Evolutionary conservation across 2,329 filamentous ascomycete genomes (phyloP).

Genomic region (Sphaceloma murrayae): DNA sequence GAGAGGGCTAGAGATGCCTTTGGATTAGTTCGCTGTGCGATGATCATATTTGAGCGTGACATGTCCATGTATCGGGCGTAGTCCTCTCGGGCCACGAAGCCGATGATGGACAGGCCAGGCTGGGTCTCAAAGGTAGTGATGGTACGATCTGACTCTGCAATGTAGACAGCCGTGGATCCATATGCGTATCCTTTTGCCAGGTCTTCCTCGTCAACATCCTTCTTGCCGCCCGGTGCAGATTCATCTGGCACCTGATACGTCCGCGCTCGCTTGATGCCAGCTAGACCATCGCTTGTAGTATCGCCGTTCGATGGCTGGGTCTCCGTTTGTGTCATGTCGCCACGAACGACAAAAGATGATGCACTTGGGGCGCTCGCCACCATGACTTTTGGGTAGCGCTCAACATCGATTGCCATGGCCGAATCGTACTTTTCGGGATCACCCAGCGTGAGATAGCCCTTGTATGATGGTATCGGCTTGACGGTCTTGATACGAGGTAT

Average conservation of each 20-base stretch:
- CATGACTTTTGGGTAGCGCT: constrained; percentile 83
- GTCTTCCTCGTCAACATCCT: constrained; percentile 69
- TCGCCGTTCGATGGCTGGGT: constrained; percentile 43
- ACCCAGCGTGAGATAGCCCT: constrained; percentile 70
- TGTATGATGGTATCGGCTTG: constrained; percentile 69
- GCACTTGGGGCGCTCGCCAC: constrained; percentile 64
- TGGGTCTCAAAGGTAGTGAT: constrained; percentile 77
- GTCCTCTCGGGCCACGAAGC: constrained; percentile 64
- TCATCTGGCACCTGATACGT: constrained; percentile 74
- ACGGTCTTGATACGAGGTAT: constrained; percentile 66
- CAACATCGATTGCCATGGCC: constrained; percentile 73
- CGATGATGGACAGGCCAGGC: constrained; percentile 69
- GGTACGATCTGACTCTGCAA: constrained; percentile 75
- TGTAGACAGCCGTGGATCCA: constrained; percentile 81
- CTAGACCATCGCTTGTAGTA: constrained; percentile 41
- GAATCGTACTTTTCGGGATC: constrained; percentile 62
- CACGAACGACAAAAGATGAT: constrained; percentile 59
- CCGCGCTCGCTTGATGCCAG: constrained; percentile 64
- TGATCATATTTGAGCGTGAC: constrained; percentile 67
- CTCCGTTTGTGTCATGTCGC: constrained; percentile 39
- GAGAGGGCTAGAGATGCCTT: constrained; percentile 77
- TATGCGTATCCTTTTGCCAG: constrained; percentile 93
- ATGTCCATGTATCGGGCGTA: constrained; percentile 80
- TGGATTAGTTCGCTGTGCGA: constrained; percentile 69
- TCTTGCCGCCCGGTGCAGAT: constrained; percentile 64